These are phyloP conservation scores for Claviceps sp. DNA, from an alignment of 2,329 filamentous ascomycete species.

Conservation along the genomic window DNA sequence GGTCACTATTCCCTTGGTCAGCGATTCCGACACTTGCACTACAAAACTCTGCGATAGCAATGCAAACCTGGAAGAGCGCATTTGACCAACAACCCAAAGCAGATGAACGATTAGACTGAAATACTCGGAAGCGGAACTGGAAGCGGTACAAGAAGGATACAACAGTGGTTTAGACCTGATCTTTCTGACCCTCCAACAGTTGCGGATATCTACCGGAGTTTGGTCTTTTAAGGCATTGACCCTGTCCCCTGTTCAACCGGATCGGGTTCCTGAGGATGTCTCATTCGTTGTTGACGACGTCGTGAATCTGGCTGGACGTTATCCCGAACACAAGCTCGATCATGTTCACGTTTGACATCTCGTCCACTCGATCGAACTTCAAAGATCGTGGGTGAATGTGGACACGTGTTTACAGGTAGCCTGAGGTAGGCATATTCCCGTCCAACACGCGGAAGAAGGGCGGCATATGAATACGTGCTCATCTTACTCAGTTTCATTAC, in stretches of 20 bases:
- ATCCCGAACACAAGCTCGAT: constrained; percentile 31
- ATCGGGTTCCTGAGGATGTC: constrained; percentile 36
- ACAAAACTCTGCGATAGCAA: too few species aligned
- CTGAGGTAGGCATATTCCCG: constrained; percentile 14
- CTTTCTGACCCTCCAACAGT: constrained; percentile 18
- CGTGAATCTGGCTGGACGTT: constrained; percentile 34
- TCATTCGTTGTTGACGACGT: constrained; percentile 39
- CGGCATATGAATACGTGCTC: not conserved
- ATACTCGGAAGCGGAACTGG: too few species aligned
- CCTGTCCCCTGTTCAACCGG: constrained; percentile 38
- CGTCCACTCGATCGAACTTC: constrained; percentile 24
- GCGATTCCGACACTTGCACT: too few species aligned
- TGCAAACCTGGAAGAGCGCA: too few species aligned
- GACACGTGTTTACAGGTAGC: constrained; percentile 29
- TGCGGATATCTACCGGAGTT: constrained; percentile 31
- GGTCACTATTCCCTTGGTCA: too few species aligned
- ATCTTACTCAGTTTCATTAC: not conserved
- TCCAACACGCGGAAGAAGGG: not conserved
- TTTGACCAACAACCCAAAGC: too few species aligned
- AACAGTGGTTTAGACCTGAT: not conserved
- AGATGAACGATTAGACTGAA: too few species aligned
- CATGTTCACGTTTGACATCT: constrained; percentile 36
- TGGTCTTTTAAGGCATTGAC: constrained; percentile 33
- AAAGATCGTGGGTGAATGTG: constrained; percentile 28
- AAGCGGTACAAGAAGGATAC: not conserved